These are phyloP conservation scores for Pulveroboletus sp. DNA, from an alignment of 768 basidiomycete species.

Conservation along the genomic window DNA sequence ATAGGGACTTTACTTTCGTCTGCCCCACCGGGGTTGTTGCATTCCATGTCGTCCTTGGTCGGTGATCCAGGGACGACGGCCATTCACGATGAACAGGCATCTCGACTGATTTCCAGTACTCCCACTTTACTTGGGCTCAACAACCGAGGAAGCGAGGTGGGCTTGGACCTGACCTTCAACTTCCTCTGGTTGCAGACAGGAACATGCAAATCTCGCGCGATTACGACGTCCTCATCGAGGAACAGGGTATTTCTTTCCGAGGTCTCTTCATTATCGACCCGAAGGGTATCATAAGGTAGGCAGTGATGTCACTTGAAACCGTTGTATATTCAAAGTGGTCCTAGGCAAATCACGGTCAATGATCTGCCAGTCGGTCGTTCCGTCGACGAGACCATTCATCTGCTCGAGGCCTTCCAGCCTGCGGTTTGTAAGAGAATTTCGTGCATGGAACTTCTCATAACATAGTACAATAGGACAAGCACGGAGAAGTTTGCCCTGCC, in stretches of 20 bases:
- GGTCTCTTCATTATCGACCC: slow-evolving; percentile 87
- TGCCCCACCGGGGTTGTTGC: slow-evolving; percentile 97
- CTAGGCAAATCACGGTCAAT: slow-evolving; percentile 81
- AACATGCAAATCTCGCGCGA: slow-evolving; percentile 77
- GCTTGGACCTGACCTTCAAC: slow-evolving; percentile 81
- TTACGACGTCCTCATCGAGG: slow-evolving; percentile 86
- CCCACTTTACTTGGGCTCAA: slow-evolving; percentile 83
- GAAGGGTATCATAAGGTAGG: slow-evolving; percentile 66
- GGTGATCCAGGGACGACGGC: slow-evolving; percentile 29
- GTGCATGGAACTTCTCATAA: not conserved
- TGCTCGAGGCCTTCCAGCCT: slow-evolving; percentile 93
- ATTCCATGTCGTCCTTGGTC: slow-evolving; percentile 81
- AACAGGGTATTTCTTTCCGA: slow-evolving; percentile 83
- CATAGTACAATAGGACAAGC: slow-evolving; percentile 50
- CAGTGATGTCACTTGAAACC: not conserved
- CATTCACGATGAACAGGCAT: slow-evolving; percentile 40
- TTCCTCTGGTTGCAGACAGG: slow-evolving; percentile 79
- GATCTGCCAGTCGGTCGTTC: slow-evolving; percentile 95
- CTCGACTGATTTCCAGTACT: slow-evolving; percentile 88
- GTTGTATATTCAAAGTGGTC: not conserved
- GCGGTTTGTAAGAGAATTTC: slow-evolving; percentile 44
- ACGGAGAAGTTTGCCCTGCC: slow-evolving; percentile 91
- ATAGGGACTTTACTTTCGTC: slow-evolving; percentile 85
- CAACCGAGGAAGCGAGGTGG: slow-evolving; percentile 83
- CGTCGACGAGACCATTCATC: slow-evolving; percentile 87